Percentiles rank a stretch among this genome's conserved stretches.
phyloP scores from a whole-genome alignment of 2,329 filamentous ascomycete genomes.

The Aspergillus sp. region DNA sequence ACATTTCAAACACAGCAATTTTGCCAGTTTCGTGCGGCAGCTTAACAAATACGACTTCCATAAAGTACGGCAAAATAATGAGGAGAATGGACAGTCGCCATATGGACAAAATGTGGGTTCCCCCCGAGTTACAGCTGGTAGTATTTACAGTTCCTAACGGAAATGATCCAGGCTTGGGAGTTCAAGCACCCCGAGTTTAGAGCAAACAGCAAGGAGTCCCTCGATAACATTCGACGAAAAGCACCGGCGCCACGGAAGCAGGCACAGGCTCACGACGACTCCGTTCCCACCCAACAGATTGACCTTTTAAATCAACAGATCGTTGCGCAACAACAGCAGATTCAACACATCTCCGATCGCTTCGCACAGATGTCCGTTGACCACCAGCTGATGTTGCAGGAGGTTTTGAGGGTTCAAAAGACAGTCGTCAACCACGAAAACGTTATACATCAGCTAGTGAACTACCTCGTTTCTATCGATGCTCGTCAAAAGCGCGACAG shows the following conservation, averaged over 20 bases:
- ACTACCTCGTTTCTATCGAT: conserved; percentile 64
- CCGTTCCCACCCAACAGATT: conserved; percentile 81
- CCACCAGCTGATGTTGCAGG: conserved; percentile 64
- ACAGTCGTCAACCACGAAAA: conserved; percentile 72
- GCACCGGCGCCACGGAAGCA: conserved; percentile 85
- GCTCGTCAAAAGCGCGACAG: conserved; percentile 64
- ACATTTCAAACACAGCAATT: conserved; percentile 99
- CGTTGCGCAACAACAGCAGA: conserved; percentile 86
- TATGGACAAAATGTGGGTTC: conserved; percentile 71
- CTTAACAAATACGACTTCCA: conserved; percentile 98
- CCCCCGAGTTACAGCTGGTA: not conserved
- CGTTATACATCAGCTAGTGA: conserved; percentile 71
- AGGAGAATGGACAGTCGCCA: conserved; percentile 77
- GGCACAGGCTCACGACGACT: conserved; percentile 66
- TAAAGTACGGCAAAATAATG: conserved; percentile 90
- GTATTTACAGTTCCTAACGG: conserved; percentile 11
- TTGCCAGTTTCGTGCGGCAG: conserved; percentile 93
- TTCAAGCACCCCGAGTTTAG: conserved; percentile 98
- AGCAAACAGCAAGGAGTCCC: conserved; percentile 89
- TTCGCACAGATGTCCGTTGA: conserved; percentile 75
- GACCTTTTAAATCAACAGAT: conserved; percentile 85
- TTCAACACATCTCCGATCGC: conserved; percentile 81
- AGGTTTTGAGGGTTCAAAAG: conserved; percentile 64
- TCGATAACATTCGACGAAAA: conserved; percentile 95
- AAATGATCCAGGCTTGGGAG: conserved; percentile 71